phyloP scores from a whole-genome alignment of 805 yeast species.

The Wickerhamomyces mucosus region DNA sequence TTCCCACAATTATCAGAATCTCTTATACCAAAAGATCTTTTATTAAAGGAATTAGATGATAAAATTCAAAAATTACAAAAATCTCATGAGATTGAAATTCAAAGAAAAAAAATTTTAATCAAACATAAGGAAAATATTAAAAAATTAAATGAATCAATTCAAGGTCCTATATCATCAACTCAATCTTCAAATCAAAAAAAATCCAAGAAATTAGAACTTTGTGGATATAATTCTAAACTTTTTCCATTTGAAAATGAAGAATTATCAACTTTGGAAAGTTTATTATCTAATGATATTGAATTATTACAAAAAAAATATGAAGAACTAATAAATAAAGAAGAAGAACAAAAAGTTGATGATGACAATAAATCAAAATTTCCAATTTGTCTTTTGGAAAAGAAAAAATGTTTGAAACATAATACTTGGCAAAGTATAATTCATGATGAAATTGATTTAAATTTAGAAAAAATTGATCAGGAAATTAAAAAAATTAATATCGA shows the following conservation, averaged over 20 bases:
- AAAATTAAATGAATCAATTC: constrained; percentile 17
- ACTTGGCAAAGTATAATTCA: constrained; percentile 34
- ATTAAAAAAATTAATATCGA: constrained; percentile 16
- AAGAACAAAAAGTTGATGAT: constrained; percentile 5
- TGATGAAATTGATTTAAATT: constrained; percentile 26
- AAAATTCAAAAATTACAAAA: background rate
- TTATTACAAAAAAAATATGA: constrained; percentile 3
- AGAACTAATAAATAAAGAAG: constrained; percentile 1
- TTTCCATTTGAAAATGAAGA: constrained; percentile 6
- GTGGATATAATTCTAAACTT: constrained; percentile 36
- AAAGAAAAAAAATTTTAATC: constrained; percentile 13
- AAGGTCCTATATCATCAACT: constrained; percentile 1
- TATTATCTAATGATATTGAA: constrained; percentile 10
- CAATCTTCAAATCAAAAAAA: constrained; percentile 4
- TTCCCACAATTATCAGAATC: constrained; percentile 35
- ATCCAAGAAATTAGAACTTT: constrained; percentile 35
- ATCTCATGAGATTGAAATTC: constrained; percentile 3
- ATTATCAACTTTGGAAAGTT: constrained; percentile 14
- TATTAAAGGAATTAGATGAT: constrained; percentile 3
- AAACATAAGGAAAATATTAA: constrained; percentile 18
- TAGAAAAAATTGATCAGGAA: constrained; percentile 20
- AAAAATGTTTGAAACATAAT: constrained; percentile 46
- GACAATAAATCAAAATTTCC: background rate
- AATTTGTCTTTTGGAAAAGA: constrained; percentile 42
- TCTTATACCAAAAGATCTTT: constrained; percentile 8